These are phyloP conservation scores for Yamadazyma takamatsuzukensis DNA, from an alignment of 805 yeast species.

Conservation along the genomic window DNA sequence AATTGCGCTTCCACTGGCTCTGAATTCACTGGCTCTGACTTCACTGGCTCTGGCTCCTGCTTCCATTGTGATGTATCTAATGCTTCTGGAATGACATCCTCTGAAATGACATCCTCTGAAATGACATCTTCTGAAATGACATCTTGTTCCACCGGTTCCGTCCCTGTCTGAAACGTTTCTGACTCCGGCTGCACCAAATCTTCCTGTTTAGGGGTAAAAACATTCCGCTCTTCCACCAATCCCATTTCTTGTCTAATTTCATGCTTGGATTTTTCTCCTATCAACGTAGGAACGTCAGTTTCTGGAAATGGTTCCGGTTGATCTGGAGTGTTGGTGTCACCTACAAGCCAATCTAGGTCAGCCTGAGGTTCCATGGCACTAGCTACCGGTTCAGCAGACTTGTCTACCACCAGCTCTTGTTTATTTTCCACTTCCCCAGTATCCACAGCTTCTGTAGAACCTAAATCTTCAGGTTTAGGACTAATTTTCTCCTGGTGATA, in stretches of 20 bases:
- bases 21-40: background rate
- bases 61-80: background rate
- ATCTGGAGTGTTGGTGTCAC: too few relatives aligned
- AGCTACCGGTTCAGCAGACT: too few relatives aligned
- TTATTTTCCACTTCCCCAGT: too few relatives aligned
- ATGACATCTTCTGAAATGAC: too few relatives aligned
- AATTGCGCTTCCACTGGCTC: background rate
- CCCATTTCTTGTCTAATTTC: conserved; percentile 8
- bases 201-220: background rate
- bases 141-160: conserved; percentile 1
- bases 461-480: too few relatives aligned
- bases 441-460: too few relatives aligned
- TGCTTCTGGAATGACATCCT: background rate
- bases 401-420: too few relatives aligned
- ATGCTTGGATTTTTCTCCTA: conserved; percentile 7
- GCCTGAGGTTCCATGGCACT: too few relatives aligned
- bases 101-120: background rate
- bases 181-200: too few relatives aligned
- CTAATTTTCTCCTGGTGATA: too few relatives aligned
- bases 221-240: background rate
- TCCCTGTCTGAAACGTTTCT: background rate
- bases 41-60: background rate
- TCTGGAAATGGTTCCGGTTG: too few relatives aligned
- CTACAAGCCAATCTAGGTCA: too few relatives aligned
- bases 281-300: conserved; percentile 8